These are phyloP conservation scores for Seiridium cupressi DNA, from an alignment of 2,329 filamentous ascomycete genomes.

Conservation along the genomic window DNA sequence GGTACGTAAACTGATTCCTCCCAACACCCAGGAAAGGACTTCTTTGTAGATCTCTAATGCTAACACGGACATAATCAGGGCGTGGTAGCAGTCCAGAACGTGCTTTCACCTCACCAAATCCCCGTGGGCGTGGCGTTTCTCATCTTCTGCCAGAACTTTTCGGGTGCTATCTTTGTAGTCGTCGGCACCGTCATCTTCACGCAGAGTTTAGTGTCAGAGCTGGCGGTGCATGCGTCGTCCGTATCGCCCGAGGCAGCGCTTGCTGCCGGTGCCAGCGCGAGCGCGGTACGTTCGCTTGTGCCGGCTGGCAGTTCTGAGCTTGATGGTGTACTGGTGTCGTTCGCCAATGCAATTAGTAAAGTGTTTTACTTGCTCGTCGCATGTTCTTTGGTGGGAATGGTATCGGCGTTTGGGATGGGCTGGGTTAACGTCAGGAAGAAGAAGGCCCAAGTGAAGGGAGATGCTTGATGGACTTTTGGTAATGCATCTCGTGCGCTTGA, in stretches of 20 bases:
- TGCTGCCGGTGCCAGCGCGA: conserved; percentile 24
- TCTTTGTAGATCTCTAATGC: not conserved
- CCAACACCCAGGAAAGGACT: no score
- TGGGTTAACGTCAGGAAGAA: conserved; percentile 18
- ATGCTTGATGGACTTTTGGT: not conserved
- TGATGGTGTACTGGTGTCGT: conserved; percentile 19
- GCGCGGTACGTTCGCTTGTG: conserved; percentile 24
- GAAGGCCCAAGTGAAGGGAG: not conserved
- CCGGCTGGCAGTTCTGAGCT: conserved; percentile 23
- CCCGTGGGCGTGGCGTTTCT: conserved; percentile 24
- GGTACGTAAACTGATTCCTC: not conserved
- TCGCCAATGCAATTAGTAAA: conserved; percentile 20
- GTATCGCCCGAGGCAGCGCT: conserved; percentile 20
- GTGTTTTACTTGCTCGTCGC: conserved; percentile 26
- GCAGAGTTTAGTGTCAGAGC: conserved; percentile 18
- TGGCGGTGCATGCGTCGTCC: conserved; percentile 19
- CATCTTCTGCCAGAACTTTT: conserved; percentile 26
- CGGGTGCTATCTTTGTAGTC: conserved; percentile 23
- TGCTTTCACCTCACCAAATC: conserved; percentile 20
- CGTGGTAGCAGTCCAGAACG: conserved; percentile 26
- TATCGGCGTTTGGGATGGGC: conserved; percentile 24
- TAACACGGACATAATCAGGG: conserved; percentile 8
- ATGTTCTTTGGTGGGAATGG: conserved; percentile 17
- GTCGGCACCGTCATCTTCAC: conserved; percentile 27
- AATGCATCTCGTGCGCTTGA: no score